phyloP scores from a whole-genome alignment of 2,329 filamentous ascomycete genomes.

The Fusarium verticillioides region DNA sequence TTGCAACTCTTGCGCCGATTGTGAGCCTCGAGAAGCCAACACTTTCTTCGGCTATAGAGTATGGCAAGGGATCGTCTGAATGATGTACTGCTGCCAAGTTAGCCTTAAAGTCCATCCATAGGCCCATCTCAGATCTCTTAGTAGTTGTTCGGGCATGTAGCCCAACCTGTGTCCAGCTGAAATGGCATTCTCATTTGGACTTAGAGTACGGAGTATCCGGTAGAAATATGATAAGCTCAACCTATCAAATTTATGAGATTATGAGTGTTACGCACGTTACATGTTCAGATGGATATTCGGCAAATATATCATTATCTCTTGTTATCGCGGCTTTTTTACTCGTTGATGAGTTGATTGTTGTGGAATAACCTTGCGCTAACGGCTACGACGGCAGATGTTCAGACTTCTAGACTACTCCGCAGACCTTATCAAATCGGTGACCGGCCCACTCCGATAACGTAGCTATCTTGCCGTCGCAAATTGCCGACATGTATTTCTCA shows the following conservation, averaged over 20 bases:
- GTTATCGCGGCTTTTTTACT: background rate
- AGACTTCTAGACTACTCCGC: background rate
- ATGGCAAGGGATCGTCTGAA: rapidly evolving
- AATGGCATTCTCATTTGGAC: background rate
- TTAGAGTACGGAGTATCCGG: too few species aligned
- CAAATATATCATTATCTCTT: background rate
- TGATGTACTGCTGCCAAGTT: background rate
- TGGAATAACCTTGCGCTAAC: background rate
- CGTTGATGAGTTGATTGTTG: background rate
- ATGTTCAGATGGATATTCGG: background rate
- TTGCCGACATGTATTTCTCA: background rate
- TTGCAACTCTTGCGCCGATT: background rate
- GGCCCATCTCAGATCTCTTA: background rate
- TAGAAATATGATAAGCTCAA: background rate
- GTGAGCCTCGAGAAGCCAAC: background rate
- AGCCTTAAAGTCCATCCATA: background rate
- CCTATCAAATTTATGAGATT: background rate
- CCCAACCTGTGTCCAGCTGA: background rate
- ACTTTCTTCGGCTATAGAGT: background rate
- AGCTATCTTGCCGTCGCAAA: background rate
- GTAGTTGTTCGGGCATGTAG: rapidly evolving
- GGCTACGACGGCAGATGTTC: background rate
- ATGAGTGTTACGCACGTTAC: background rate
- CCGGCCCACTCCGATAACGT: background rate
- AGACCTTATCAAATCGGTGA: background rate